Evolutionary conservation across 257 asterid genomes (phyloP), one percentile per base, ranked within the genome.

Genomic region (Nicotiana knightiana): DNA sequence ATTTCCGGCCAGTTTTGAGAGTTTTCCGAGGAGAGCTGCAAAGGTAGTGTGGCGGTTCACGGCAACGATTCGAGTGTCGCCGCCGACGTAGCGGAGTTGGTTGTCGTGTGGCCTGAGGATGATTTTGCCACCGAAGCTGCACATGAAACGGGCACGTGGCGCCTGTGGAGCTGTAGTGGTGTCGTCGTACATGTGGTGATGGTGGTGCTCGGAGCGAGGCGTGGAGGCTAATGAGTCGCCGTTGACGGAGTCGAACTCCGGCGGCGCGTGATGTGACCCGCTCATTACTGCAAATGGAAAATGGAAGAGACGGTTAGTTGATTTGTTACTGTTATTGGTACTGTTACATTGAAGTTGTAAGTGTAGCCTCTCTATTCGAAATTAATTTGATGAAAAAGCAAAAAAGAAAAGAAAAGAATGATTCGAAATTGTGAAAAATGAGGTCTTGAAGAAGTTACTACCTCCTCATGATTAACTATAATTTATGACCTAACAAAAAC

Each of bases 141-240:
- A 90, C 99, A 95, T 92, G 92, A 95, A 89, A 24, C 99, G 98
- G 81, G 92, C 86, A 30, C 93, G 90, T 79, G 87, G 89, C 0
- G 8, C 39, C 21, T 79, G 89, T 16, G 81, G 57, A 61, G 79
- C 4, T 32, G 79, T 17, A 64, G 67, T 21, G 81, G n/a, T 68
- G 61, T 81, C 76, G 83, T 89, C 92, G 28, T 91, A 91, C 81
- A 76, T 81, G 85, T 79, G 82, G 85, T 82, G 87, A 58, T 86
- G 95, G 87, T 85, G 83, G 78, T 84, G 63, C 81, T 91, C 86
- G 81, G 94, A 93, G 83, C 94, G 93, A 3, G 98, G 97, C 15
- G 98, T 94, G 10, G 97, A 94, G 28, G 96, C 71, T 80, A 90
- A 79, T 0, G 97, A 93, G 32, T 93, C 97, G 39, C 91, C 54